Conservation (phyloP, 2,329 filamentous ascomycete genomes). For the Endoconidiophora laricicola region DNA sequence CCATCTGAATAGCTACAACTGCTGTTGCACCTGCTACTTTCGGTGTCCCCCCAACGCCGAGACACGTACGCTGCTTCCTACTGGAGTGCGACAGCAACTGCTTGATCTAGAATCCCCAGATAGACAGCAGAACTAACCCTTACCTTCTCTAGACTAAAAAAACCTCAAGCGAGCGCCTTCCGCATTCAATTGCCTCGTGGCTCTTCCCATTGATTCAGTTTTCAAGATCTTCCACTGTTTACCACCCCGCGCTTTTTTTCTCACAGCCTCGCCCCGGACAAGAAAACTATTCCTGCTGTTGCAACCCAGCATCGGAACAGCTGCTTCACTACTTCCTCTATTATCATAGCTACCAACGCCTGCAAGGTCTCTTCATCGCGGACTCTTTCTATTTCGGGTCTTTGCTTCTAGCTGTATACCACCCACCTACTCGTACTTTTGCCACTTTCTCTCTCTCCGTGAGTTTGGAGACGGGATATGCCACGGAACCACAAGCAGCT, state of each 20-base stretch:
- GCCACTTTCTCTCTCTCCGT: constrained; percentile 1
- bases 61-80: no score
- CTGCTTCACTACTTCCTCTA: background rate
- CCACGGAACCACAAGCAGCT: constrained; percentile 13
- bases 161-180: background rate
- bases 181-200: background rate
- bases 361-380: background rate
- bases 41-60: background rate
- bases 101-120: no score
- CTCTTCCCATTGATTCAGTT: background rate
- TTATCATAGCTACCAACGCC: background rate
- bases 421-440: background rate
- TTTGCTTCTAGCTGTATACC: background rate
- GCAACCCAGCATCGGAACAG: no score
- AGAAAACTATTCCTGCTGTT: background rate
- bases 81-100: no score
- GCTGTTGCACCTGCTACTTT: background rate
- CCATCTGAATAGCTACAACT: background rate
- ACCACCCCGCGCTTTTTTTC: background rate
- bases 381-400: background rate
- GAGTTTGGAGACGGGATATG: constrained; percentile 10
- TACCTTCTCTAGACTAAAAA: background rate
- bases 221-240: background rate
- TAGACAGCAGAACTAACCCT: no score
- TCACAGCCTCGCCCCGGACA: background rate